These are phyloP conservation scores for Claviceps africana DNA, from an alignment of 2,329 filamentous ascomycete species.

Conservation along the genomic window DNA sequence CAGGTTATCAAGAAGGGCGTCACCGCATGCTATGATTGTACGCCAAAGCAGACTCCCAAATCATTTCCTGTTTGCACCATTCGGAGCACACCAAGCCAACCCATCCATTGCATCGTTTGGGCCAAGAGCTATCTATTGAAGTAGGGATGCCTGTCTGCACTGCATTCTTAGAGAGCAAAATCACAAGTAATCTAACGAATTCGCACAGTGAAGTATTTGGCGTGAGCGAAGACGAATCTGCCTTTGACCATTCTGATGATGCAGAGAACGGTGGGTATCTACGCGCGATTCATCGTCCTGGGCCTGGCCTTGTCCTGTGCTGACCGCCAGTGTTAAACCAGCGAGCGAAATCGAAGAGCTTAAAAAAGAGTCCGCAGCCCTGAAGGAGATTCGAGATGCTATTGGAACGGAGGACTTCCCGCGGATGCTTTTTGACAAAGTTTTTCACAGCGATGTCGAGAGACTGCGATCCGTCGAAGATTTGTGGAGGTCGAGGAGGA, in stretches of 20 bases:
- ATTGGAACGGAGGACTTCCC: constrained; percentile 69
- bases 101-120: constrained; percentile 98
- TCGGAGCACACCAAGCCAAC: constrained; percentile 85
- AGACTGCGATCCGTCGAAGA: constrained; percentile 77
- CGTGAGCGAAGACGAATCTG: constrained; percentile 70
- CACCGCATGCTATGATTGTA: constrained; percentile 95
- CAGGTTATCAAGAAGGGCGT: constrained; percentile 87
- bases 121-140: constrained; percentile 91
- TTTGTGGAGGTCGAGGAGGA: constrained; percentile 80
- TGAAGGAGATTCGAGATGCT: constrained; percentile 69
- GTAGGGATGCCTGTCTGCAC: constrained; percentile 18
- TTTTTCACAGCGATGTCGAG: constrained; percentile 74
- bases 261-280: constrained; percentile 53
- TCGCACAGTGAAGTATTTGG: constrained; percentile 63
- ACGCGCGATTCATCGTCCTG: background rate
- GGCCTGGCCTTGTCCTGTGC: background rate
- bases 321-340: constrained; percentile 6
- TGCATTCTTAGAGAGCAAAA: background rate
- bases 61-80: constrained; percentile 95
- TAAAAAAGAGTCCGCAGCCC: constrained; percentile 65
- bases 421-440: constrained; percentile 77
- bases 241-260: constrained; percentile 67
- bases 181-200: background rate
- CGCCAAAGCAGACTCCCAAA: constrained; percentile 77
- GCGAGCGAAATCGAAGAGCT: constrained; percentile 77